These are phyloP conservation scores for Trypanosoma avium DNA, from an alignment of 208 protist genomes.

Conservation along the genomic window DNA sequence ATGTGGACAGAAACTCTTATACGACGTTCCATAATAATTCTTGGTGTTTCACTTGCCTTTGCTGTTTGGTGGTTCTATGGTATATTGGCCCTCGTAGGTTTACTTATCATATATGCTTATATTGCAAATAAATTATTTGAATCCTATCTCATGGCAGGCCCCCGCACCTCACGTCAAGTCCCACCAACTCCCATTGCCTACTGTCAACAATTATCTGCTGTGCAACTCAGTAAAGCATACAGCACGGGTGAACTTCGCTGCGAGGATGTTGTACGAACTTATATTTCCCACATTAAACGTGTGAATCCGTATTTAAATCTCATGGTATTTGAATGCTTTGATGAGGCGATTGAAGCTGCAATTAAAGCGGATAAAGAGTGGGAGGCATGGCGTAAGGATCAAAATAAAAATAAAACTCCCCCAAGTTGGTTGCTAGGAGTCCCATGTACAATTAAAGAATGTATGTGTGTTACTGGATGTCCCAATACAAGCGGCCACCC, in stretches of 20 bases:
- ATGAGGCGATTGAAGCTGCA: conserved; percentile 62
- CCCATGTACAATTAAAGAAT: conserved; percentile 89
- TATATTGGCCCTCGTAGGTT: conserved; percentile 18
- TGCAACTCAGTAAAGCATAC: conserved; percentile 69
- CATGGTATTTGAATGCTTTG: conserved; percentile 85
- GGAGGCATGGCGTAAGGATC: conserved; percentile 57
- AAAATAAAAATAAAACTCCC: conserved; percentile 27
- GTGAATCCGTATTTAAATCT: conserved; percentile 82
- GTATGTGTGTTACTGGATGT: conserved; percentile 75
- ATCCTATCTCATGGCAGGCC: conserved; percentile 50
- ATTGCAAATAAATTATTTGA: conserved; percentile 40
- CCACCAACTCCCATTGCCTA: conserved; percentile 59
- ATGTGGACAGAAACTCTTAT: background rate
- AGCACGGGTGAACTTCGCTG: conserved; percentile 50
- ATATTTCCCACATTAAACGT: conserved; percentile 79
- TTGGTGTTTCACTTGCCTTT: background rate
- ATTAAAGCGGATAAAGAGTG: conserved; percentile 58
- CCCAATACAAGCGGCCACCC: conserved; percentile 81
- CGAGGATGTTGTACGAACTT: conserved; percentile 64
- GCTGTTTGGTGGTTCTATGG: conserved; percentile 23
- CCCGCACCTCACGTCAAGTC: conserved; percentile 65
- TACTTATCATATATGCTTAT: conserved; percentile 39
- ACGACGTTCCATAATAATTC: background rate
- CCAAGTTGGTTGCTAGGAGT: conserved; percentile 85
- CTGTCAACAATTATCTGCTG: conserved; percentile 80